Conservation (phyloP, 108 stramenopile species). For the Cyclotella cryptica region DNA sequence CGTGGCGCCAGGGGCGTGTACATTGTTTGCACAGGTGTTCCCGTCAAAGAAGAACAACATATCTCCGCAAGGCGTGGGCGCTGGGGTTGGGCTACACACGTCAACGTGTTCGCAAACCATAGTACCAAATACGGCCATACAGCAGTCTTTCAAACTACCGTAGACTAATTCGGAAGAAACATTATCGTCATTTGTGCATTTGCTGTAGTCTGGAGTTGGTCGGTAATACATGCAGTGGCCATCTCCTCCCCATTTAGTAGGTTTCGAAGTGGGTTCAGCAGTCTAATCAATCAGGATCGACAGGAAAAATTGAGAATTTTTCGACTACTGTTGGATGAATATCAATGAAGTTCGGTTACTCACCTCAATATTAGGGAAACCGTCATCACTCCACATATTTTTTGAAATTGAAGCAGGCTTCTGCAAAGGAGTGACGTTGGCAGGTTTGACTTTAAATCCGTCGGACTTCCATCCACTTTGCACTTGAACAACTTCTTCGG, state of each 20-base stretch:
- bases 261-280: not conserved
- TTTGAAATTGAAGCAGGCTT: not conserved
- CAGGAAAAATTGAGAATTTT: too few species aligned
- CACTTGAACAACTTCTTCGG: too few species aligned
- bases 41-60: constrained; percentile 11
- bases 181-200: constrained; percentile 18
- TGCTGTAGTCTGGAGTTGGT: constrained; percentile 5
- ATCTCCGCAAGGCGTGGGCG: constrained; percentile 8
- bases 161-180: constrained; percentile 9
- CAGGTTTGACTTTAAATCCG: constrained; percentile 4
- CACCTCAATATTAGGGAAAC: not conserved
- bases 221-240: constrained; percentile 13
- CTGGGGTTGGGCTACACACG: constrained; percentile 21
- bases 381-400: constrained; percentile 6
- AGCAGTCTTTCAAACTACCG: constrained; percentile 11
- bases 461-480: not conserved
- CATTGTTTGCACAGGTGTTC: constrained; percentile 5
- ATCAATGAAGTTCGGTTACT: not conserved
- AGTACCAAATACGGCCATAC: constrained; percentile 6
- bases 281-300: not conserved
- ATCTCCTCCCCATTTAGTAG: constrained; percentile 5
- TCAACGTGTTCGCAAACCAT: constrained; percentile 5
- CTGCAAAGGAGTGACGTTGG: not conserved
- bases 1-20: not conserved
- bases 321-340: not conserved